Base-by-base conservation (phyloP, 345 rosid species). In the Barbarea vulgaris region DNA sequence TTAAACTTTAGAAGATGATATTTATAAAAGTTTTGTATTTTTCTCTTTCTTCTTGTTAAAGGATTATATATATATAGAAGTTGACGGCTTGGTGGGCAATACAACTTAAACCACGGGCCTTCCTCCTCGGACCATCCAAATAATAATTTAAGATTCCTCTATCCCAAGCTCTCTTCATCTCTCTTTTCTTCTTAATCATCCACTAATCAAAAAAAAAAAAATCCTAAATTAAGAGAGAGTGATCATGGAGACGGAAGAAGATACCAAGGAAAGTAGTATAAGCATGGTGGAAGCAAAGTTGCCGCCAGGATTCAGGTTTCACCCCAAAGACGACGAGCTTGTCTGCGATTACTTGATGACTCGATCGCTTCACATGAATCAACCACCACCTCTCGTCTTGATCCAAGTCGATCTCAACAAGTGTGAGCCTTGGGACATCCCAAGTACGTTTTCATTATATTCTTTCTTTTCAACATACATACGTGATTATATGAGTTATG, bases 361-460 rank as follows among this genome's bases (percentile, higher is more conserved):
- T 73, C 86, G 87, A 84, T 78, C 84, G 2, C 52, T 78, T 62
- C 70, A 52, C 39, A 9, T 19, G 3, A 21, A 28, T 25, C 62
- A 65, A 30, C 65, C 58, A n/a, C 77, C 64, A 34, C 70, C 82
- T 25, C 79, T 82, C 63, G 81, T 89, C 67, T 36, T 94, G 81
- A 78, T 85, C 37, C 91, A 87, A 21, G 97, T 94, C 59, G 95
- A 94, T 77, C 96, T 90, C 81, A 94, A 94, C 92, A 91, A 85
- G 83, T 88, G 86, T 33, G 98, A 94, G 63, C 98, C 98, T 55
- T 94, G 98, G 98, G 95, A 94, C 44, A 79, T 94, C 73, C 98
- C 98, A 11, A 93, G 98, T 93, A 33, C 67, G 83, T 75, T 0
- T 21, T 22, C 25, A 0, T 3, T 6, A 15, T n/a, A 6, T 1